Percentiles rank a stretch among this genome's conserved stretches.
These are phyloP conservation scores for Erodium texanum DNA, from an alignment of 441 rosid genomes.

Conservation along the genomic window DNA sequence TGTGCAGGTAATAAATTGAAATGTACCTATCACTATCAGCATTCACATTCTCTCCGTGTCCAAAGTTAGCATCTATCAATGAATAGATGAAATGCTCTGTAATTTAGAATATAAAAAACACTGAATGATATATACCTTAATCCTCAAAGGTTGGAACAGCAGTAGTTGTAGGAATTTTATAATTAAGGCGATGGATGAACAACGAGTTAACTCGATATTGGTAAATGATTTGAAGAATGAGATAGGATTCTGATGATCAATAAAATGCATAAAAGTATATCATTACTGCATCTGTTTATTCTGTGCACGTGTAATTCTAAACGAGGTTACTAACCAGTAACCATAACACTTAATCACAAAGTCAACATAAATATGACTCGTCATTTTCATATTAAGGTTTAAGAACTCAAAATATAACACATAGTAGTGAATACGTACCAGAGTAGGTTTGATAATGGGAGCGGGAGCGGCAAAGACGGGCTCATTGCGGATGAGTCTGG, in stretches of 20 bases:
- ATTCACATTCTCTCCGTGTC: constrained; percentile 1
- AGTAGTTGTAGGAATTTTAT: background rate
- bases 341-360: too few species aligned
- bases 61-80: background rate
- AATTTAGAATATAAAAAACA: background rate
- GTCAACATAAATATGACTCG: too few species aligned
- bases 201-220: background rate
- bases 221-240: too few species aligned
- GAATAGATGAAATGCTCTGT: too few species aligned
- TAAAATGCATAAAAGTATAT: too few species aligned
- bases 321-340: too few species aligned
- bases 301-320: too few species aligned
- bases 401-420: too few species aligned
- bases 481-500: constrained; percentile 67
- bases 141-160: background rate
- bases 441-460: constrained; percentile 53
- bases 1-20: background rate
- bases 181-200: background rate
- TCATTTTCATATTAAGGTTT: too few species aligned
- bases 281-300: too few species aligned
- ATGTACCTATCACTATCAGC: background rate
- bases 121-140: background rate
- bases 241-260: too few species aligned
- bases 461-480: constrained; percentile 80
- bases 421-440: constrained; percentile 31